Evolutionary conservation across 78 protist genomes (phyloP).

Genomic region (Dictyostelium capitatum): DNA sequence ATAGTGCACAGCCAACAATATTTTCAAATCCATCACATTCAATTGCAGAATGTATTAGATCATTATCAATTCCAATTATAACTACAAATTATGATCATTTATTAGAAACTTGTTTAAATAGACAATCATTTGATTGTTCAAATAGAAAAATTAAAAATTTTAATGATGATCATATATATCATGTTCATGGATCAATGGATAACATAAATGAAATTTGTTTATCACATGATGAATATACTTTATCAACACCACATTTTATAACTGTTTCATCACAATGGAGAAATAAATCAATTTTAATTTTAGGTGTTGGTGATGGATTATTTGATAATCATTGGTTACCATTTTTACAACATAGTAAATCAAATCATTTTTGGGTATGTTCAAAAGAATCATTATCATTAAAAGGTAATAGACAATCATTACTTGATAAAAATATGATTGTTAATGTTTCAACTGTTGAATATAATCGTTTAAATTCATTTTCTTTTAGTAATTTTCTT

Average conservation of each 20-base stretch:
- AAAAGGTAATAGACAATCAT: background rate
- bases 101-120: constrained; percentile 8
- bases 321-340: constrained; percentile 6
- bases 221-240: constrained; percentile 5
- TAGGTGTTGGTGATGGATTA: background rate
- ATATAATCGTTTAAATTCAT: background rate
- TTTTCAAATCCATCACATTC: constrained; percentile 17
- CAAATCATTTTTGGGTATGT: background rate
- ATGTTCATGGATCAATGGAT: constrained; percentile 10
- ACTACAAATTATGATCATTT: background rate
- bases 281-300: background rate
- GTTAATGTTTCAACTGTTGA: background rate
- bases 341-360: background rate
- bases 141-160: background rate
- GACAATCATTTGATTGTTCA: constrained; percentile 1
- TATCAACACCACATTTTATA: background rate
- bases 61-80: constrained; percentile 4
- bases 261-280: background rate
- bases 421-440: background rate
- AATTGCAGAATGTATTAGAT: background rate
- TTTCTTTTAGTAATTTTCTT: background rate
- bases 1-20: background rate
- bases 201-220: background rate
- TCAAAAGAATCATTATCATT: background rate
- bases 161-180: background rate